These are phyloP conservation scores for Phoma sp. DNA, from an alignment of 2,329 filamentous ascomycete species.

Conservation along the genomic window DNA sequence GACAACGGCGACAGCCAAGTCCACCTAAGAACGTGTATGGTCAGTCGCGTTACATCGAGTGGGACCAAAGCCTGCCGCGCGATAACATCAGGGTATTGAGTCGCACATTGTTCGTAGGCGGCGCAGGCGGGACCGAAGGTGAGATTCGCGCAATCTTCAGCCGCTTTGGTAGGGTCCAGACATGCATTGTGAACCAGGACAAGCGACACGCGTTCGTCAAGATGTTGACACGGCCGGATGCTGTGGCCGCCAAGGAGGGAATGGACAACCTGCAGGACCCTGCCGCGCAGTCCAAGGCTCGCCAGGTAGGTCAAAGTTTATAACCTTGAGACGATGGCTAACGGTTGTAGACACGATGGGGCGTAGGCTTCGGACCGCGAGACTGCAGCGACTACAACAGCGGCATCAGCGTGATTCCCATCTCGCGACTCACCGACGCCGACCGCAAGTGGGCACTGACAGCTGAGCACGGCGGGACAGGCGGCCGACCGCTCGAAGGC, in stretches of 20 bases:
- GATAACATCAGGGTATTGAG: conserved; percentile 85
- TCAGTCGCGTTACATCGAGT: conserved; percentile 76
- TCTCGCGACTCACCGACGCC: conserved; percentile 89
- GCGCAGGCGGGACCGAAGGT: conserved; percentile 75
- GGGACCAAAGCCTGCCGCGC: conserved; percentile 74
- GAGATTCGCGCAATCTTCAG: conserved; percentile 83
- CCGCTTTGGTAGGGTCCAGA: conserved; percentile 87
- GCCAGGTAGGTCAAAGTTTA: conserved; percentile 41
- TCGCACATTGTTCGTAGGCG: conserved; percentile 94
- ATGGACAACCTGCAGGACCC: conserved; percentile 82
- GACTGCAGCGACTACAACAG: conserved; percentile 97
- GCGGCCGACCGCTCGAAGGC: conserved; percentile 77
- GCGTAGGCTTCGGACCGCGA: conserved; percentile 93
- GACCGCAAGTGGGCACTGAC: conserved; percentile 97
- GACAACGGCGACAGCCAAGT: conserved; percentile 67
- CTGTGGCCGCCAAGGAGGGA: conserved; percentile 79
- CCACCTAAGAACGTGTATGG: conserved; percentile 50
- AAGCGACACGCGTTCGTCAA: conserved; percentile 99
- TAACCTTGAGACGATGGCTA: conserved; percentile 15
- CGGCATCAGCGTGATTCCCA: conserved; percentile 91
- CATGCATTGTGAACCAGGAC: conserved; percentile 96
- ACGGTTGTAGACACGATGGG: conserved; percentile 82
- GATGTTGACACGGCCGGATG: conserved; percentile 90
- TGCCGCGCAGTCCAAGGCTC: conserved; percentile 70
- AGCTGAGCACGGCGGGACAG: conserved; percentile 91